These are phyloP conservation scores for Nigrospora sphaerica DNA, from an alignment of 2,329 filamentous ascomycete genomes.

Conservation along the genomic window DNA sequence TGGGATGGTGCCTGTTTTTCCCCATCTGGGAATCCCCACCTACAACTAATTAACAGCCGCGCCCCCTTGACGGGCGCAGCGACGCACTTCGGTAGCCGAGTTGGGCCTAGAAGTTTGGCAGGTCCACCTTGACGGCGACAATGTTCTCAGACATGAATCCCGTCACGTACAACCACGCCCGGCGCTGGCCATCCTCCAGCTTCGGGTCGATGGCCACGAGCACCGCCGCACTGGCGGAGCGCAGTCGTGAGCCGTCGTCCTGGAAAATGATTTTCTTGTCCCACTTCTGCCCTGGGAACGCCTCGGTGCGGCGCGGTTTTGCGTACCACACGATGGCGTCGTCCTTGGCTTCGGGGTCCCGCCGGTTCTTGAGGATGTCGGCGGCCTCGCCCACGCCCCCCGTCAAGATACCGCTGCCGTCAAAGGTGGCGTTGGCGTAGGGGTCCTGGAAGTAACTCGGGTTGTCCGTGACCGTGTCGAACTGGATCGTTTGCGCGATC, in stretches of 20 bases:
- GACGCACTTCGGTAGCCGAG: too few species aligned
- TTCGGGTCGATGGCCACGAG: slow-evolving; percentile 44
- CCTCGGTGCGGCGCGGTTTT: slow-evolving; percentile 7
- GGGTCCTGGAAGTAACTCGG: slow-evolving; percentile 51
- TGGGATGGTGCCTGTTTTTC: too few species aligned
- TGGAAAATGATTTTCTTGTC: slow-evolving; percentile 44
- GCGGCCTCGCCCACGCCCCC: slow-evolving; percentile 36
- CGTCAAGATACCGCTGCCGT: slow-evolving; percentile 43
- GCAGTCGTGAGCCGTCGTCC: slow-evolving; percentile 45
- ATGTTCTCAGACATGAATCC: slow-evolving; percentile 33
- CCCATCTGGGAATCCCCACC: too few species aligned
- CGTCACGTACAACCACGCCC: slow-evolving; percentile 51
- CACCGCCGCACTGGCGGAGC: slow-evolving; percentile 43
- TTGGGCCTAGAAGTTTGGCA: neutral
- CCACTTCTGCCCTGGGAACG: slow-evolving; percentile 20
- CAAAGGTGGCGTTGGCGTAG: slow-evolving; percentile 26
- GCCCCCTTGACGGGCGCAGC: too few species aligned
- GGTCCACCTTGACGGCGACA: slow-evolving; percentile 5
- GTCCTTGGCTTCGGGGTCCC: slow-evolving; percentile 29
- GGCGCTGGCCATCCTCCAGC: slow-evolving; percentile 32
- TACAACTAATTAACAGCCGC: too few species aligned
- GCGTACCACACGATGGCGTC: slow-evolving; percentile 38
- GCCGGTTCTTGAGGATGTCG: slow-evolving; percentile 24
- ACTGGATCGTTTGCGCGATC: slow-evolving; percentile 31
- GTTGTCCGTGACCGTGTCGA: slow-evolving; percentile 47